Evolutionary conservation across 805 yeast genomes (phyloP), one percentile per base, ranked within the genome.

Genomic region (Starmerella geochares): DNA sequence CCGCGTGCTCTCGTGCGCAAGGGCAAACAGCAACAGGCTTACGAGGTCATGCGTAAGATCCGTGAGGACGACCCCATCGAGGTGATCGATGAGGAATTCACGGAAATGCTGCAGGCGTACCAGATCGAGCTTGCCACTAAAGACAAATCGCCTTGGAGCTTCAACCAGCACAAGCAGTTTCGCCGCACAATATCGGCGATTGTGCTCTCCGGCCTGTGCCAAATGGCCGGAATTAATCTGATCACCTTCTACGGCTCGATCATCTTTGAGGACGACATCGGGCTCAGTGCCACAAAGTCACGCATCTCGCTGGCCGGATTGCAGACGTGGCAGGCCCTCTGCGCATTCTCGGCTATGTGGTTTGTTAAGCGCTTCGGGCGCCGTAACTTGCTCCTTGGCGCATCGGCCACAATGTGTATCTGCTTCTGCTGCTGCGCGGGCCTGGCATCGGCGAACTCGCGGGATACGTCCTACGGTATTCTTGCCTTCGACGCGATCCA

Each of bases 181-280:
- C 49, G 55, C 19, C 48, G 61, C 6, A 58, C 58, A 72, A 51
- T 78, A 72, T 67, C 75, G 77, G 65, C 74, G 77, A 46, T 58
- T 9, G 49, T 47, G 14, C 42, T 58, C 17, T 53, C 57, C 19
- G 50, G 50, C 1, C 41, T 58, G 38, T 57, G 57, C n/a, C 59
- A 58, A 11, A 67, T 75, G 48, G 64, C 66, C 46, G 83, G 82
- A 23, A 76, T 77, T 57, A 78, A 78, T 57, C 68, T 77, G 50
- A 76, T 78, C 45, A 71, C 77, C 1, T 77, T 76, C 60, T 78
- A 77, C 55, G 79, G 81, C 1, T 78, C 79, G 14, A 66, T 74
- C 60, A 75, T 77, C 49, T 77, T 74, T 55, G 72, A 70, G 52
- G 49, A 49, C 14, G 65, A 68, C 35, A 70, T 70, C 50, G 54